These are phyloP conservation scores for Thermochaetoides thermophila DNA, from an alignment of 495 filamentous ascomycete species.

Conservation along the genomic window DNA sequence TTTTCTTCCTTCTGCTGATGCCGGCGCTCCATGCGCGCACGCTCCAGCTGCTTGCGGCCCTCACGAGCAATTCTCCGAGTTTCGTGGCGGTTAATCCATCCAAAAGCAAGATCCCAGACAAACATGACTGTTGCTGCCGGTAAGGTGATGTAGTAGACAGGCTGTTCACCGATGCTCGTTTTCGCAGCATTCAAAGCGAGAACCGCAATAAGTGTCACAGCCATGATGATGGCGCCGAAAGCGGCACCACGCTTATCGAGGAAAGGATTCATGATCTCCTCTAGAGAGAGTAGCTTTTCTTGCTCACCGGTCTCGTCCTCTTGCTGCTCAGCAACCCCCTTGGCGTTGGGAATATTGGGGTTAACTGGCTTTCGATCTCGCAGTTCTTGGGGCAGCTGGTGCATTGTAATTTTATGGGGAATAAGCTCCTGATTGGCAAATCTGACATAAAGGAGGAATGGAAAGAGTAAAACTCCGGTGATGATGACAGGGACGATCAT, in stretches of 20 bases:
- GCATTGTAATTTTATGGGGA: slow-evolving; percentile 47
- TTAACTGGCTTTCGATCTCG: slow-evolving; percentile 42
- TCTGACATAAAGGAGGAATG: slow-evolving; percentile 48
- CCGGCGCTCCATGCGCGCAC: slow-evolving; percentile 24
- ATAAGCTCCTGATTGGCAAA: slow-evolving; percentile 46
- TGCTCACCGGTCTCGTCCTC: slow-evolving; percentile 33
- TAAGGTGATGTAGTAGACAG: slow-evolving; percentile 46
- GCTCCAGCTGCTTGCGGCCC: slow-evolving; percentile 36
- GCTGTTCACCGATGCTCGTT: slow-evolving; percentile 25
- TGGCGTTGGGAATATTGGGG: slow-evolving; percentile 48
- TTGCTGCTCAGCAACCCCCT: slow-evolving; percentile 38
- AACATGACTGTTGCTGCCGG: slow-evolving; percentile 50
- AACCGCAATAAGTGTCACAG: slow-evolving; percentile 42
- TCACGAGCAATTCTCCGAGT: slow-evolving; percentile 44
- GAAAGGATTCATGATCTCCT: slow-evolving; percentile 59
- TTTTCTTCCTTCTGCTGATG: slow-evolving; percentile 11
- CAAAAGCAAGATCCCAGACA: slow-evolving; percentile 42
- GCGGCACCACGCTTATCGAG: slow-evolving; percentile 46
- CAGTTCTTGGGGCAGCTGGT: slow-evolving; percentile 43
- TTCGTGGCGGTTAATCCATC: slow-evolving; percentile 41
- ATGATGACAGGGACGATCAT: slow-evolving; percentile 53
- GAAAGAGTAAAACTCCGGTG: slow-evolving; percentile 47
- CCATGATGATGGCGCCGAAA: slow-evolving; percentile 47
- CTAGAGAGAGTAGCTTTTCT: slow-evolving; percentile 40
- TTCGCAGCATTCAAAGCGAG: slow-evolving; percentile 44